Base-by-base conservation (phyloP, 73 alveolate genomes). In the Paramecium pentaurelia region DNA sequence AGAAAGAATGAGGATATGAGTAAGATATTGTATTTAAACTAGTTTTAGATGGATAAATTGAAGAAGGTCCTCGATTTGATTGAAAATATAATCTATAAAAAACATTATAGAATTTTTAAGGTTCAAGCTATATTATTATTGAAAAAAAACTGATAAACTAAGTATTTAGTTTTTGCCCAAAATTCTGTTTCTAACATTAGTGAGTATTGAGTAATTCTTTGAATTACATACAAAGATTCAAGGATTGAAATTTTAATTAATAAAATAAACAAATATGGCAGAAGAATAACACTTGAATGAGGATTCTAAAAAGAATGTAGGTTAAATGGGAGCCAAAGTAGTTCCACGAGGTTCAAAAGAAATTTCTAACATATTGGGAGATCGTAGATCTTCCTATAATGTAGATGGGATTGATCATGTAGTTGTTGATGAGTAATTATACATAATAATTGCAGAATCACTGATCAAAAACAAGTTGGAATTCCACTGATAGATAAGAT, bases 371-470 rank as follows among this genome's bases (percentile, higher is more conserved):
- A 73, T 37, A 37, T 8, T 37, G 5, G 91, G 91, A 27, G 91
- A 80, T 45, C 36, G 91, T 27, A 42, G 91, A 10, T 80, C 91
- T 40, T 80, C 91, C 7, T 80, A 80, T 36, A 80, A 80, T 47
- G 58, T 80, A 18, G 91, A 80, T 42, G 77, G 73, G 6, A 2
- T 44, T 80, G 91, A 80, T 73, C 60, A 37, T 22, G 37, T 73
- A 73, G 58, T 80, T 80, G 91, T 14, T 80, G 91, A 80, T 32
- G 73, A 28, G 91, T 80, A 80, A 80, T 8, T 40, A 80, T 80
- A 12, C 10, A 45, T 42, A 10, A 8, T 14, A 4, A 32, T 40
- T 2, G 34, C 12, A 80, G 91, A 64, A 80, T 40, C 7, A 25
- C 11, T 40, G 75, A 80, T 32, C 27, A 80, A 3, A 28, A 80